These are phyloP conservation scores for Picea mariana DNA, from an alignment of 83 land plant genomes.

Conservation along the genomic window DNA sequence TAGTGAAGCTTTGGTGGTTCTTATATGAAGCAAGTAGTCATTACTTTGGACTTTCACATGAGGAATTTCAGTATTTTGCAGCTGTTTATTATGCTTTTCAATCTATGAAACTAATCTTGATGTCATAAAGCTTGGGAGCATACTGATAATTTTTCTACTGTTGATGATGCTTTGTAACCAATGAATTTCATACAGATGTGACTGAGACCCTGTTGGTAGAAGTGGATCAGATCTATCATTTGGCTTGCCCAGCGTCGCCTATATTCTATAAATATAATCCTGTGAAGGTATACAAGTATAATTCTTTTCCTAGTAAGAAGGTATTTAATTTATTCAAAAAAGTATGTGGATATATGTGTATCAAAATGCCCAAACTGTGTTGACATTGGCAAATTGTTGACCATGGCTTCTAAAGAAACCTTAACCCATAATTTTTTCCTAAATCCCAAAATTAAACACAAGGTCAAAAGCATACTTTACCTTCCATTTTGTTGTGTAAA, in stretches of 20 bases:
- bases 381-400: too few species aligned
- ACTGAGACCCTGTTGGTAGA: constrained; percentile 48
- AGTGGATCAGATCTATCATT: constrained; percentile 36
- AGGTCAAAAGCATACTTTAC: too few species aligned
- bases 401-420: too few species aligned
- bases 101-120: background rate
- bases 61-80: background rate
- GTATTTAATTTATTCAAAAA: too few species aligned
- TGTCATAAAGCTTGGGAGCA: background rate
- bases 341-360: too few species aligned
- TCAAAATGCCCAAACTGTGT: too few species aligned
- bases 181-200: constrained; percentile 17
- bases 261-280: constrained; percentile 68
- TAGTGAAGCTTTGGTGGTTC: too few species aligned
- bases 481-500: too few species aligned
- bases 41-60: background rate
- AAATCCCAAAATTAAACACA: too few species aligned
- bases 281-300: constrained; percentile 41
- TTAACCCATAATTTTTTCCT: too few species aligned
- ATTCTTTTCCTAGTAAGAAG: too few species aligned
- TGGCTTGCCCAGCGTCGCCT: constrained; percentile 67
- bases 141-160: background rate
- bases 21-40: too few species aligned
- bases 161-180: constrained; percentile 4
- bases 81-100: background rate